These are phyloP conservation scores for Trichoderma asperellum DNA, from an alignment of 2,329 filamentous ascomycete species.

Conservation along the genomic window DNA sequence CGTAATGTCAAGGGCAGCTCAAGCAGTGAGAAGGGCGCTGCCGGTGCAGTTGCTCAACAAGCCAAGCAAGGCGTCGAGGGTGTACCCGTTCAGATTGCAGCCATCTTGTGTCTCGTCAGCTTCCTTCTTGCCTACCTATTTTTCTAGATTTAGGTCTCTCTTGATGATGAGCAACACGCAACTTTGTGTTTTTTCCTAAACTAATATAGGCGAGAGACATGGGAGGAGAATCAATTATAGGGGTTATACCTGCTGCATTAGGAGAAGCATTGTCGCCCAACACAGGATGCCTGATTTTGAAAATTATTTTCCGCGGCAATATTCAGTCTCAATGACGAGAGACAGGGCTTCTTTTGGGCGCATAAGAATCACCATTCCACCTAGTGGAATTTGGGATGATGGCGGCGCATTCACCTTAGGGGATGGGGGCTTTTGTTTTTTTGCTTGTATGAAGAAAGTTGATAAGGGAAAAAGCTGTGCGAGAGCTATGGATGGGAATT, in stretches of 20 bases:
- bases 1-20: slow-evolving; percentile 67
- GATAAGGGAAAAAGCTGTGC: not conserved
- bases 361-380: slow-evolving; percentile 16
- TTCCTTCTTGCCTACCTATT: slow-evolving; percentile 96
- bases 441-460: slow-evolving; percentile 16
- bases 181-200: not conserved
- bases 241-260: not conserved
- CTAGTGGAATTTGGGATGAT: slow-evolving; percentile 13
- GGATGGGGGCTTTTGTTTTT: not conserved
- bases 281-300: not conserved
- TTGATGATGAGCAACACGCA: not conserved
- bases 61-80: slow-evolving; percentile 66
- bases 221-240: not conserved
- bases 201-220: not conserved
- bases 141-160: slow-evolving; percentile 64
- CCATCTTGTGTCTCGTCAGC: slow-evolving; percentile 81
- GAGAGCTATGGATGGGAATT: not conserved
- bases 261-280: slow-evolving; percentile 27
- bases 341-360: not conserved
- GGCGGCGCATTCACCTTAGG: slow-evolving; percentile 24
- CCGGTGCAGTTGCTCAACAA: slow-evolving; percentile 56
- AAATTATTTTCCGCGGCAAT: not conserved
- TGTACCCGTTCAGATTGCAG: slow-evolving; percentile 84
- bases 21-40: slow-evolving; percentile 51
- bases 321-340: slow-evolving; percentile 1